These are phyloP conservation scores for Coniferiporia sulphurascens DNA, from an alignment of 1,284 basidiomycete species.

Conservation along the genomic window DNA sequence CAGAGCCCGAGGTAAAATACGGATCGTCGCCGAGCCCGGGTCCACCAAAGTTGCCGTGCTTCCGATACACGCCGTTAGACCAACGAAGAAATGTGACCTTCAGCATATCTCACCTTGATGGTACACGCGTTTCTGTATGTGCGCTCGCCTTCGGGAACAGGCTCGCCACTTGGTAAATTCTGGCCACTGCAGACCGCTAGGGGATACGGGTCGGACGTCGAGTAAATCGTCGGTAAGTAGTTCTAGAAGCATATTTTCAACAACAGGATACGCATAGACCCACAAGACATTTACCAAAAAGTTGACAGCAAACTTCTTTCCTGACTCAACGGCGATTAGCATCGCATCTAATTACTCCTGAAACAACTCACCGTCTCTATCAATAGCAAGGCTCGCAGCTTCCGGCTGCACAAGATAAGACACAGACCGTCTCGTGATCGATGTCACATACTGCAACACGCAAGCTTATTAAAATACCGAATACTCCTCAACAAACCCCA, in stretches of 20 bases:
- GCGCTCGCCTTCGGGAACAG: conserved; percentile 38
- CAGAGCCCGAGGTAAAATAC: conserved; percentile 69
- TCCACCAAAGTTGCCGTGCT: conserved; percentile 75
- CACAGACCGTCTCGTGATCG: conserved; percentile 41
- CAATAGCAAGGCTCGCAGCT: conserved; percentile 59
- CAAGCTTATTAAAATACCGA: background rate
- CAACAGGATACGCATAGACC: background rate
- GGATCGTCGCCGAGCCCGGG: conserved; percentile 45
- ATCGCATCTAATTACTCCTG: background rate
- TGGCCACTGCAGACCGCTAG: conserved; percentile 60
- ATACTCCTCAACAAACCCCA: background rate
- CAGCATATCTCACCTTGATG: conserved; percentile 52
- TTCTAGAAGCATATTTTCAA: conserved; percentile 37
- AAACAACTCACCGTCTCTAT: conserved; percentile 47
- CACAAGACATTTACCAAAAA: conserved; percentile 47
- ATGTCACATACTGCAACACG: conserved; percentile 55
- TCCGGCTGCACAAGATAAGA: conserved; percentile 51
- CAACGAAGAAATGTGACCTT: background rate
- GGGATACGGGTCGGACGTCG: conserved; percentile 58
- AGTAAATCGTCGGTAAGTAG: conserved; percentile 65
- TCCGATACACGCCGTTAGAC: background rate
- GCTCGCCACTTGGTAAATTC: conserved; percentile 48
- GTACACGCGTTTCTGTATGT: conserved; percentile 71
- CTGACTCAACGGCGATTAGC: conserved; percentile 30
- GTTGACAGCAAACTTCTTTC: conserved; percentile 54